These are phyloP conservation scores for Fusarium sp. DNA, from an alignment of 2,329 filamentous ascomycete genomes.

Conservation along the genomic window DNA sequence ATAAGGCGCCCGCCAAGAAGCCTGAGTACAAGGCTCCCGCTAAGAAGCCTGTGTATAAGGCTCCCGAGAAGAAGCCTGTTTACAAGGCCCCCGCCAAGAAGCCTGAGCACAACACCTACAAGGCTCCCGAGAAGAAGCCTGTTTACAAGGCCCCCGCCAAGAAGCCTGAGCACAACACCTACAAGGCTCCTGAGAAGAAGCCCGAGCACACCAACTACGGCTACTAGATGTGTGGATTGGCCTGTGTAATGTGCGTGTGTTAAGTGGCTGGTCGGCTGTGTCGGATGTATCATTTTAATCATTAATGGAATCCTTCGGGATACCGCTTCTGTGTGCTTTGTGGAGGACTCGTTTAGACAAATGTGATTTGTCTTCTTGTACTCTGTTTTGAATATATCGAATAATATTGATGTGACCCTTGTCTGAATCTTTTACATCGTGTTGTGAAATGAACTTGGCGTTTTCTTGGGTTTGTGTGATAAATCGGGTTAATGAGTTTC, in stretches of 20 bases:
- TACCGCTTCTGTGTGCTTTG: neutral
- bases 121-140: too few relatives aligned
- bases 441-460: neutral
- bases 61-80: too few relatives aligned
- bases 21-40: too few relatives aligned
- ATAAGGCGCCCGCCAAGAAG: too few relatives aligned
- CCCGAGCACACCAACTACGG: neutral
- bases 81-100: too few relatives aligned
- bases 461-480: neutral
- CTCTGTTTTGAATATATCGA: neutral
- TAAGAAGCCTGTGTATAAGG: too few relatives aligned
- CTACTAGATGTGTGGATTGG: neutral
- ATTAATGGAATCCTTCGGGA: neutral
- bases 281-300: neutral
- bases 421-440: neutral
- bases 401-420: neutral
- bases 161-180: neutral
- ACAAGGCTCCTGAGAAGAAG: neutral
- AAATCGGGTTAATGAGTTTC: neutral
- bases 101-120: too few relatives aligned
- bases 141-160: neutral
- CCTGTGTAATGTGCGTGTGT: neutral
- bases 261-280: neutral
- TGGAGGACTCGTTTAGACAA: neutral
- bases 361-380: neutral